Evolutionary conservation across 441 rosid species (phyloP), one percentile per base, ranked within the genome.

Genomic region (Gossypium gossypioides): DNA sequence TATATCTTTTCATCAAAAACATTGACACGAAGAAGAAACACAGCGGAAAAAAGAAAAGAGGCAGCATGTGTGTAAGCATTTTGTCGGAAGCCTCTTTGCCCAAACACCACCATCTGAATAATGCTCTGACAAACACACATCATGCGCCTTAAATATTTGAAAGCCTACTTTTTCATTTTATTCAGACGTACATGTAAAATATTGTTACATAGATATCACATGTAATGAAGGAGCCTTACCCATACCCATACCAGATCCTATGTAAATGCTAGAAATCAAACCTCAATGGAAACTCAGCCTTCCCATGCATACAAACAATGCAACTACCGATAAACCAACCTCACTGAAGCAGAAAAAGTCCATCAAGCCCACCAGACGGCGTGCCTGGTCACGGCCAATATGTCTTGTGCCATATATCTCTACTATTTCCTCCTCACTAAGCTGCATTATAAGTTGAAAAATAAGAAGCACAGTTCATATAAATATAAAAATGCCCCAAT

Each of bases 331-430:
- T 12, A 74, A 76, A 84, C 83, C 58, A 19, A 95, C 97, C 97
- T 95, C 97, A 46, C 93, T 95, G 81, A 95, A 95, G 83, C 99
- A 95, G 81, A 95, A 95, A 86, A 92, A 87, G 84, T 95, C 97
- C 99, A 95, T 95, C 84, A 95, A 85, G 66, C 97, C 97, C 77
- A 89, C 96, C 57, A 95, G 90, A 18, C 75, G 86, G 42, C 88
- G 91, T 1, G 96, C 97, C 79, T 92, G 99, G 68, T 88, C 90
- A 78, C 92, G 93, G 63, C 99, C 97, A 76, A 95, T 87, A 76
- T 88, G 99, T 64, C 99, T 78, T 0, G 97, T 92, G 37, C 99
- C 97, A 69, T 95, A 95, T 74, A 86, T 79, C 61, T 81, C 83
- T 52, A 83, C 83, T 75, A 95, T 76, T 76, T 95, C 97, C 71